Evolutionary conservation across 331 rosid species (phyloP).

Genomic region (Telfairia occidentalis): DNA sequence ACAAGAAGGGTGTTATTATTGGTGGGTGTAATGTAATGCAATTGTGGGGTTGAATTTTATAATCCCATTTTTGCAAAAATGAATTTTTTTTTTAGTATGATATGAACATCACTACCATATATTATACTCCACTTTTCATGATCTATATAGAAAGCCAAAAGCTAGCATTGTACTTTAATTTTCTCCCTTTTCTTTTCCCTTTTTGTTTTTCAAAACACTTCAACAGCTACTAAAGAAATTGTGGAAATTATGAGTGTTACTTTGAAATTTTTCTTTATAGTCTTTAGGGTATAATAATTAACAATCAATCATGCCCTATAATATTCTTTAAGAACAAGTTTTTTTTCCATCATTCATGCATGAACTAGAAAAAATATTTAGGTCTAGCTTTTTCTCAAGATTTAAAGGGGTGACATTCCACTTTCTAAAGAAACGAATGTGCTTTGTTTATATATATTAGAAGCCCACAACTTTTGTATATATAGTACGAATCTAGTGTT

Average conservation of each 20-base stretch:
- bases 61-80: not conserved
- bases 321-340: no score
- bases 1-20: not conserved
- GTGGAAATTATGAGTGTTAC: not conserved
- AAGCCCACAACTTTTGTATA: no score
- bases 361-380: no score
- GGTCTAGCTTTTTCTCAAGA: no score
- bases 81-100: not conserved
- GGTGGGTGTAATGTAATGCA: not conserved
- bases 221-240: not conserved
- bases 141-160: not conserved
- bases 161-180: not conserved
- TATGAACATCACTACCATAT: not conserved
- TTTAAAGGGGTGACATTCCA: no score
- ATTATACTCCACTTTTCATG: slow-evolving; percentile 13
- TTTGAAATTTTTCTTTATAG: not conserved
- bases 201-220: not conserved
- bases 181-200: not conserved
- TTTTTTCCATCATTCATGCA: no score
- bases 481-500: no score
- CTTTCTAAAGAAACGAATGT: no score
- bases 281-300: not conserved
- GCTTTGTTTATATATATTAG: no score
- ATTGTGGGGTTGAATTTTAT: not conserved
- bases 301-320: not conserved